phyloP scores from a whole-genome alignment of 805 yeast species.

The Debaryomyces maramus region DNA sequence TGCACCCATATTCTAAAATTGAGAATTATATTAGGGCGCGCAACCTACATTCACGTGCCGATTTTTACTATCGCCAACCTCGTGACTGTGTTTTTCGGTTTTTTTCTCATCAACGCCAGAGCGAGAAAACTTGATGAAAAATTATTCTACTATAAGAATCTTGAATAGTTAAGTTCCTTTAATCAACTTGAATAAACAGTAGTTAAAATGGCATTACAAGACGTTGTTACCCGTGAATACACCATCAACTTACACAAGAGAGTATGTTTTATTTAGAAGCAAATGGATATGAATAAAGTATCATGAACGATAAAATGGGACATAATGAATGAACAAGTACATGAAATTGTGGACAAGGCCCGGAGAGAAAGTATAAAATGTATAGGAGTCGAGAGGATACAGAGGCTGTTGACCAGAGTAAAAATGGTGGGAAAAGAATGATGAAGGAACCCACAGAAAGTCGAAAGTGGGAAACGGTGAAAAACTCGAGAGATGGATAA shows the following conservation, averaged over 20 bases:
- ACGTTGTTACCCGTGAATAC: slow-evolving; percentile 99
- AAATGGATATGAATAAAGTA: not conserved
- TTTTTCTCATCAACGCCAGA: not conserved
- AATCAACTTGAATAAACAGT: slow-evolving; percentile 16
- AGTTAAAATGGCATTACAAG: slow-evolving; percentile 80
- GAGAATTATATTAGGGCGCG: too few relatives aligned
- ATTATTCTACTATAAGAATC: not conserved
- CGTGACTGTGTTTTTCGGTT: not conserved
- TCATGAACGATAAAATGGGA: not conserved
- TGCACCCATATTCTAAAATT: too few relatives aligned
- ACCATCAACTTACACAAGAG: slow-evolving; percentile 99
- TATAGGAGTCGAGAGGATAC: too few relatives aligned
- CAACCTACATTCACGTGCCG: not conserved
- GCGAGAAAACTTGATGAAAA: slow-evolving; percentile 3
- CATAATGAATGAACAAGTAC: not conserved
- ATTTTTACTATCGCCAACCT: not conserved
- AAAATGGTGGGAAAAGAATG: too few relatives aligned
- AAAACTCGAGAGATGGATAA: too few relatives aligned
- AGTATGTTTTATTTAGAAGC: slow-evolving; percentile 54
- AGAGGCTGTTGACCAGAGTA: too few relatives aligned
- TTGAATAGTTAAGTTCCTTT: slow-evolving; percentile 1
- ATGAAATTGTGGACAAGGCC: not conserved
- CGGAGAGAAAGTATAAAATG: too few relatives aligned
- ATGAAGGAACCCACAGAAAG: too few relatives aligned
- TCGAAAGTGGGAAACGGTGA: too few relatives aligned